A percentile compares a stretch with the other conserved stretches of the same genome.
phyloP scores from a whole-genome alignment of 73 alveolate genomes.

The Paramecium primaurelia region DNA sequence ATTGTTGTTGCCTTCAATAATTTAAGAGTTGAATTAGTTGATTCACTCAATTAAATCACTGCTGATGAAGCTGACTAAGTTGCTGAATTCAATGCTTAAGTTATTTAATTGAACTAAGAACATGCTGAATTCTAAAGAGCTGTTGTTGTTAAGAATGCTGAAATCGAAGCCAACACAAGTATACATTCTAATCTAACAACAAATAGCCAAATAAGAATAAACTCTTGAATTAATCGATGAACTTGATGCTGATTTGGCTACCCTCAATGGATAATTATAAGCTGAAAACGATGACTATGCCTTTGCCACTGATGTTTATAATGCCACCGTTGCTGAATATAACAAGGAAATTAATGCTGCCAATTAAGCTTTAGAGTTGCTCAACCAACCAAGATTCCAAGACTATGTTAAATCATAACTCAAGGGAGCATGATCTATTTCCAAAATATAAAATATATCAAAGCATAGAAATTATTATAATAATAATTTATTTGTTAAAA shows the following conservation, averaged over 20 bases:
- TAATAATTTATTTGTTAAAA: neutral
- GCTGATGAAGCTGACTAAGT: constrained; percentile 23
- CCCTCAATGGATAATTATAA: constrained; percentile 44
- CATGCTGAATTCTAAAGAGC: constrained; percentile 57
- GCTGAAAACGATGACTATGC: constrained; percentile 56
- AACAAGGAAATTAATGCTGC: constrained; percentile 33
- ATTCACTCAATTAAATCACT: constrained; percentile 17
- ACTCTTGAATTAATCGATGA: constrained; percentile 24
- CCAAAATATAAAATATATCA: neutral
- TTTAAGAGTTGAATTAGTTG: constrained; percentile 26
- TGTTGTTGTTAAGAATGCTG: constrained; percentile 44
- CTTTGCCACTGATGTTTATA: constrained; percentile 18
- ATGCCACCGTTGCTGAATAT: constrained; percentile 23
- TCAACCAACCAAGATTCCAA: constrained; percentile 41
- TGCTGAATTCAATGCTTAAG: neutral
- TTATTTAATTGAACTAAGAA: constrained; percentile 33
- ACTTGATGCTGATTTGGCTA: constrained; percentile 9
- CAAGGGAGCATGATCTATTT: constrained; percentile 27
- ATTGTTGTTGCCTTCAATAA: constrained; percentile 28
- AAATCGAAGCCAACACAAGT: constrained; percentile 14
- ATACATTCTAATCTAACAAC: neutral
- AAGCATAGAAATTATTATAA: neutral
- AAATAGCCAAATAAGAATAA: neutral
- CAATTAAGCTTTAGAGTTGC: constrained; percentile 8
- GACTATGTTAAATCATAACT: constrained; percentile 28